Percentiles rank a stretch among this genome's conserved stretches.
Conservation (phyloP, 2,329 filamentous ascomycete species). For the Colletotrichum sidae region DNA sequence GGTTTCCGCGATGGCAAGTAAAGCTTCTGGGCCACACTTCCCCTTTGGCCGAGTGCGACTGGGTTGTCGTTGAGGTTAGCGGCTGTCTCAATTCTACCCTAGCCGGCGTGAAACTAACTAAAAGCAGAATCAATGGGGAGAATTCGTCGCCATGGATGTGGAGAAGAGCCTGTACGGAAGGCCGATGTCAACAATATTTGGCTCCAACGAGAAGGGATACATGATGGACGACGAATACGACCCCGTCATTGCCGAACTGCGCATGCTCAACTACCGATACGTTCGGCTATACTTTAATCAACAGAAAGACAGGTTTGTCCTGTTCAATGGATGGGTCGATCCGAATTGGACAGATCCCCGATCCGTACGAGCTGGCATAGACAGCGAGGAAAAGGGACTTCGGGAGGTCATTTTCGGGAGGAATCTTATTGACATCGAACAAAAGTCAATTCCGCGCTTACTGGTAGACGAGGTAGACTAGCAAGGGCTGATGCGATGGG, state of each 20-base stretch:
- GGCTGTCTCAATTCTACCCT: neutral
- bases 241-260: slow-evolving; percentile 79
- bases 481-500: neutral
- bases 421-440: slow-evolving; percentile 92
- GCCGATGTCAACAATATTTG: slow-evolving; percentile 73
- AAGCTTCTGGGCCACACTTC: slow-evolving; percentile 76
- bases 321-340: slow-evolving; percentile 94
- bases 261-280: slow-evolving; percentile 91
- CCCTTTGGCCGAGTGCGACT: slow-evolving; percentile 80
- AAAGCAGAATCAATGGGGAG: slow-evolving; percentile 89
- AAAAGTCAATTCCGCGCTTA: slow-evolving; percentile 86
- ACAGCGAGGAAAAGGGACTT: slow-evolving; percentile 86
- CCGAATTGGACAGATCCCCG: slow-evolving; percentile 86
- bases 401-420: slow-evolving; percentile 88
- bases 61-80: slow-evolving; percentile 89
- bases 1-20: slow-evolving; percentile 91
- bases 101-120: slow-evolving; percentile 5
- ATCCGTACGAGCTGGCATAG: slow-evolving; percentile 80
- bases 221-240: slow-evolving; percentile 77
- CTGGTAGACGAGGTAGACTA: slow-evolving; percentile 82
- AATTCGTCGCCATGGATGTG: slow-evolving; percentile 83
- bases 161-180: slow-evolving; percentile 64
- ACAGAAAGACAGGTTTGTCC: slow-evolving; percentile 85
- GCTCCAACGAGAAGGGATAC: slow-evolving; percentile 70
- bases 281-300: slow-evolving; percentile 94